A percentile compares a stretch with the other conserved stretches of the same genome.
Conservation (phyloP, 177 flowering plant species). For the Telopea speciosissima region DNA sequence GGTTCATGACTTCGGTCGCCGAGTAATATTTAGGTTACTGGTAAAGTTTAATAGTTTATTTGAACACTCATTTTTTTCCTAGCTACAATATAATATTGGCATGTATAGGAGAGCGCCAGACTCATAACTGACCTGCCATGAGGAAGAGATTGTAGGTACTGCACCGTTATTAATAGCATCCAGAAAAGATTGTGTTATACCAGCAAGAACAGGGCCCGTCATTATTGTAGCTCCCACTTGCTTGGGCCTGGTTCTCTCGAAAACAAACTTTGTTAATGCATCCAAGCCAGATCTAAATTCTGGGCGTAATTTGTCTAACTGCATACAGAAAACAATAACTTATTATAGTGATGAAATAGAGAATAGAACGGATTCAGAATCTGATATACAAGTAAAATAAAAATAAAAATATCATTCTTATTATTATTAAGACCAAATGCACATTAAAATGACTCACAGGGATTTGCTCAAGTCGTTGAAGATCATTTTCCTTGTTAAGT, state of each 20-base stretch:
- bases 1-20: no score
- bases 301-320: constrained; percentile 85
- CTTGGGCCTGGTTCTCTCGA: constrained; percentile 97
- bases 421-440: no score
- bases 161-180: constrained; percentile 96
- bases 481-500: constrained; percentile 72
- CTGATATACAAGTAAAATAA: not conserved
- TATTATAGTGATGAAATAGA: not conserved
- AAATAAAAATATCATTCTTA: no score
- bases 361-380: not conserved
- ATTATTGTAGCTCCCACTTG: constrained; percentile 85
- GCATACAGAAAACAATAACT: constrained; percentile 21
- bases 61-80: no score
- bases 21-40: no score
- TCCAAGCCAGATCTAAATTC: constrained; percentile 90
- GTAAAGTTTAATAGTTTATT: no score
- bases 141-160: constrained; percentile 93
- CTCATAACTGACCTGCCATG: constrained; percentile 81
- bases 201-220: constrained; percentile 95
- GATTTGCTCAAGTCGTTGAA: constrained; percentile 88
- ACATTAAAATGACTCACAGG: constrained; percentile 41
- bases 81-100: no score
- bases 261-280: constrained; percentile 87
- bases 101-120: not conserved
- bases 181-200: constrained; percentile 81